Conservation (phyloP, 169 alveolate species). For the Plasmodium yoelii region DNA sequence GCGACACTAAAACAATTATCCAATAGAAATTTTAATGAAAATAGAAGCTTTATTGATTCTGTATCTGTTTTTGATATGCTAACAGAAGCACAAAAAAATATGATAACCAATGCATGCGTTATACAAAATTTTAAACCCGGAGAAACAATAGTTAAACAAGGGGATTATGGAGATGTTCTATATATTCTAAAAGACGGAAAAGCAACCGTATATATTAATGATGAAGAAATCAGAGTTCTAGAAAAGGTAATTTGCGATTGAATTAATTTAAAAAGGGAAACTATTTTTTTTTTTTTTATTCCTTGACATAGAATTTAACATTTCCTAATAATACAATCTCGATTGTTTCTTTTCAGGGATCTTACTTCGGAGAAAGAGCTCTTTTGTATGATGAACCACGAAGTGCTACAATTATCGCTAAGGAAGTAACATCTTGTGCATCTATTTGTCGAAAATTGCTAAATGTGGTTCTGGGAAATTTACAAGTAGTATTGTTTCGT, state of each 20-base stretch:
- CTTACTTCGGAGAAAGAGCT: conserved; percentile 95
- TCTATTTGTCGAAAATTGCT: conserved; percentile 88
- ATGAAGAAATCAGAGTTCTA: conserved; percentile 85
- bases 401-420: conserved; percentile 94
- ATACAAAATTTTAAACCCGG: conserved; percentile 87
- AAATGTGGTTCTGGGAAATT: conserved; percentile 88
- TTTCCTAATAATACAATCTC: too few species aligned
- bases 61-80: conserved; percentile 91
- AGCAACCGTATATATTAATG: conserved; percentile 89
- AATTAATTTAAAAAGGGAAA: neutral
- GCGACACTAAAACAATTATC: conserved; percentile 91
- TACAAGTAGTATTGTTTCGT: conserved; percentile 90
- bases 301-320: neutral
- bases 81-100: conserved; percentile 91
- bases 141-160: conserved; percentile 91
- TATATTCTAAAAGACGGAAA: conserved; percentile 92
- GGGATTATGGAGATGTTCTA: conserved; percentile 93
- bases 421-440: conserved; percentile 88
- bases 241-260: conserved; percentile 56
- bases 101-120: conserved; percentile 92
- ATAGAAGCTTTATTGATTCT: conserved; percentile 90
- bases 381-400: conserved; percentile 93
- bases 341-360: conserved; percentile 86
- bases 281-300: neutral
- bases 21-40: conserved; percentile 91